Evolutionary conservation across 495 filamentous ascomycete genomes (phyloP).

Genomic region (Xylaria curta): DNA sequence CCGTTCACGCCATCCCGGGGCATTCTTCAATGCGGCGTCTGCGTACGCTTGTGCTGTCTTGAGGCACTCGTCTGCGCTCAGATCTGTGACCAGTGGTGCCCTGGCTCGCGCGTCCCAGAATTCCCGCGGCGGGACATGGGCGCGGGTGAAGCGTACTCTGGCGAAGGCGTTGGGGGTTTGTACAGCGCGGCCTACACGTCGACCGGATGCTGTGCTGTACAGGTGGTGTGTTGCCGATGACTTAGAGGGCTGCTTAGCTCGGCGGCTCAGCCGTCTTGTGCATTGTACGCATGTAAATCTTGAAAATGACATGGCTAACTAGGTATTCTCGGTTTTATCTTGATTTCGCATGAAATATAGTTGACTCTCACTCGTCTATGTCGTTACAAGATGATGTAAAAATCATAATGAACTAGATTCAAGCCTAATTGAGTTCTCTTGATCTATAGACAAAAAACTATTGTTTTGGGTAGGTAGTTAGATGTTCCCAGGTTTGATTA

Average conservation of each 20-base stretch:
- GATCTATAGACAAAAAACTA: neutral
- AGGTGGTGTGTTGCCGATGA: neutral
- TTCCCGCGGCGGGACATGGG: slow-evolving; percentile 36
- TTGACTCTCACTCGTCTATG: neutral
- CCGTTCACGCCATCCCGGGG: slow-evolving; percentile 5
- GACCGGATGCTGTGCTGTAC: slow-evolving; percentile 5
- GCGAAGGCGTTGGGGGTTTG: slow-evolving; percentile 7
- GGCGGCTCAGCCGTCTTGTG: slow-evolving; percentile 20
- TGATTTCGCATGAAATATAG: neutral
- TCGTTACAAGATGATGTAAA: too few relatives aligned
- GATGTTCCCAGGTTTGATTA: neutral
- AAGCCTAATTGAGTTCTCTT: neutral
- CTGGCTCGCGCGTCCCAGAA: slow-evolving; percentile 32
- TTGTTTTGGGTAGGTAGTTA: neutral
- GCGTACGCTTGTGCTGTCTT: slow-evolving; percentile 36
- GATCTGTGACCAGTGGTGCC: slow-evolving; percentile 24
- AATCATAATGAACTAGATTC: neutral
- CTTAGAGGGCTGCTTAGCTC: slow-evolving; percentile 7
- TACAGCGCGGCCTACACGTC: neutral
- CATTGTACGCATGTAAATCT: slow-evolving; percentile 21
- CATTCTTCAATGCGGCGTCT: slow-evolving; percentile 27
- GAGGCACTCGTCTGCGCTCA: slow-evolving; percentile 34
- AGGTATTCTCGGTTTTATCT: too few relatives aligned
- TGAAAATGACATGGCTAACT: slow-evolving; percentile 18
- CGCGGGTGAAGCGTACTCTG: slow-evolving; percentile 27